Evolutionary conservation across 331 rosid species (phyloP).

Genomic region (Ulmus americana): DNA sequence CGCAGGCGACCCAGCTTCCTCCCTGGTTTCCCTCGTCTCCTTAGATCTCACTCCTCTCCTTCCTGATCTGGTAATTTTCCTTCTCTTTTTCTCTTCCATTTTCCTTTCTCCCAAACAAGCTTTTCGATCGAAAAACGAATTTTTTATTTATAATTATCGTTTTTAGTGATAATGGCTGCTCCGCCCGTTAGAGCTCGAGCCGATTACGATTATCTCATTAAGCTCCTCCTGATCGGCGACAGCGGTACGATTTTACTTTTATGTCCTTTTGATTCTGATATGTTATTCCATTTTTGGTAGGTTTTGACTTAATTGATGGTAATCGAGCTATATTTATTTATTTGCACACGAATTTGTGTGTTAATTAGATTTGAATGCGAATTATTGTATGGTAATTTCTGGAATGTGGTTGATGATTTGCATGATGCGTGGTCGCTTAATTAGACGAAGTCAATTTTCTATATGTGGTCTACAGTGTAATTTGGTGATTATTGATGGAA

Average conservation of each 20-base stretch:
- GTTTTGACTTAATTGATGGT: not conserved
- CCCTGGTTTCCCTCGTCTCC: not conserved
- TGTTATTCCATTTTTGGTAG: not conserved
- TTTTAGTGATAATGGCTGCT: slow-evolving; percentile 54
- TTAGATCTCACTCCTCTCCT: slow-evolving; percentile 39
- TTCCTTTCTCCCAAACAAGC: not conserved
- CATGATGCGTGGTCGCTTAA: not conserved
- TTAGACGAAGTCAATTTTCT: not conserved
- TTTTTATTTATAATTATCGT: not conserved
- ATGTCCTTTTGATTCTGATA: not conserved
- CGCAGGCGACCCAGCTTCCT: too few species aligned
- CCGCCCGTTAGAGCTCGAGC: slow-evolving; percentile 94
- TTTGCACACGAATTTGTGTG: too few species aligned
- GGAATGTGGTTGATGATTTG: not conserved
- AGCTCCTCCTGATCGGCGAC: slow-evolving; percentile 96
- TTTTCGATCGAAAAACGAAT: not conserved
- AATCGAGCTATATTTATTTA: not conserved
- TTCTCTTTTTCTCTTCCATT: slow-evolving; percentile 1
- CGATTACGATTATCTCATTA: slow-evolving; percentile 87
- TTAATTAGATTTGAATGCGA: too few species aligned
- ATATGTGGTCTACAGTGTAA: too few species aligned
- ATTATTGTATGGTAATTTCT: too few species aligned
- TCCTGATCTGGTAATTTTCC: slow-evolving; percentile 18
- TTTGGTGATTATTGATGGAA: too few species aligned
- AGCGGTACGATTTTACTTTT: slow-evolving; percentile 53